phyloP scores from a whole-genome alignment of 371 early-diverging fungal species.

The Mortierella sp. region DNA sequence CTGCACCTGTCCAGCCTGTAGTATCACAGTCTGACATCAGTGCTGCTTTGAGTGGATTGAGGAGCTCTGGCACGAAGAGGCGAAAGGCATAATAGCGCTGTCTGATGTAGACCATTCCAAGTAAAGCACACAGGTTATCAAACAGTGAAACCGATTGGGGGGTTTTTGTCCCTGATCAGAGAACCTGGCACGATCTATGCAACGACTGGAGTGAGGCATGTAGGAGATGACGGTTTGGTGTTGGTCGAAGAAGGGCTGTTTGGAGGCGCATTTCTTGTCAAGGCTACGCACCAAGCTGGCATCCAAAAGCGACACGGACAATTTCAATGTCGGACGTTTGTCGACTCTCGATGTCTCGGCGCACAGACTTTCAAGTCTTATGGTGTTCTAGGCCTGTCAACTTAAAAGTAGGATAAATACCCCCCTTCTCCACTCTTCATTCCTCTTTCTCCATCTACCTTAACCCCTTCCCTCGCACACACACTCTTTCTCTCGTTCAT shows the following conservation, averaged over 20 bases:
- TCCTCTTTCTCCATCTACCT: background rate
- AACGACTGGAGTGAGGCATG: background rate
- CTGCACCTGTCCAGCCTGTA: conserved; percentile 23
- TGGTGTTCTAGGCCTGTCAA: background rate
- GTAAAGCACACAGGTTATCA: background rate
- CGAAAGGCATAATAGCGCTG: conserved; percentile 22
- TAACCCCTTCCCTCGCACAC: too few species aligned
- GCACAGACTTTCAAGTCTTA: background rate
- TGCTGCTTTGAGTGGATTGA: conserved; percentile 52
- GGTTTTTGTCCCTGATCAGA: background rate
- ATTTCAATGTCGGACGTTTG: background rate
- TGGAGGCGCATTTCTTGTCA: background rate
- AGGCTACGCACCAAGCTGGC: background rate
- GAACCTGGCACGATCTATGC: background rate
- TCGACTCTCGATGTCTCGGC: background rate
- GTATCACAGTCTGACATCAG: conserved; percentile 44
- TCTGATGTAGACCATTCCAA: background rate
- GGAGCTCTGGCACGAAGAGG: conserved; percentile 45
- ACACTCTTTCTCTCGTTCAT: background rate
- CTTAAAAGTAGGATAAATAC: background rate
- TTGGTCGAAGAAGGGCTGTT: background rate
- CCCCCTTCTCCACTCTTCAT: background rate
- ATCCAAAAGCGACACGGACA: background rate
- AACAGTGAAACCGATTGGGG: too few species aligned
- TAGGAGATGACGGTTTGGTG: background rate